These are phyloP conservation scores for Moelleriella libera DNA, from an alignment of 2,329 filamentous ascomycete species.

Conservation along the genomic window DNA sequence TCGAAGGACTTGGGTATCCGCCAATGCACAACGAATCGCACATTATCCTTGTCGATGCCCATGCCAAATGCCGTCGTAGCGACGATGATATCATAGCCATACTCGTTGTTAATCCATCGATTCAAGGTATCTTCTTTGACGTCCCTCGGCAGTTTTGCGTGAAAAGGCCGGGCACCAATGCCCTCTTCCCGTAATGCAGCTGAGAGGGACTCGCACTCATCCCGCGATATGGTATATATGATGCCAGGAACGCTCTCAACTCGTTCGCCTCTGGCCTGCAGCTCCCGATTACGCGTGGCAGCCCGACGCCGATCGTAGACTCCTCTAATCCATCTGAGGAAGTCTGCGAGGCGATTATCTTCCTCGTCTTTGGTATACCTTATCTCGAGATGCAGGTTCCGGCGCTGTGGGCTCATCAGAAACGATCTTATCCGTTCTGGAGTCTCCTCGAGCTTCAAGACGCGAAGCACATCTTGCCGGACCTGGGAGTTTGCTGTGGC, in stretches of 20 bases:
- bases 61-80: slow-evolving; percentile 95
- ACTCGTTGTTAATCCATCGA: slow-evolving; percentile 58
- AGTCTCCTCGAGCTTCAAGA: slow-evolving; percentile 50
- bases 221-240: slow-evolving; percentile 63
- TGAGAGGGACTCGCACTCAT: slow-evolving; percentile 61
- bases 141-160: slow-evolving; percentile 53
- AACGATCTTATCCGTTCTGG: slow-evolving; percentile 55
- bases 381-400: slow-evolving; percentile 84
- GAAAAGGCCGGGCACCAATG: slow-evolving; percentile 61
- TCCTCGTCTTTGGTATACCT: slow-evolving; percentile 67
- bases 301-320: slow-evolving; percentile 56
- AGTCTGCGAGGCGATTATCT: slow-evolving; percentile 57
- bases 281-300: slow-evolving; percentile 43
- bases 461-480: slow-evolving; percentile 66
- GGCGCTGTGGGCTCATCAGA: slow-evolving; percentile 68
- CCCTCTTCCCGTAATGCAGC: slow-evolving; percentile 50
- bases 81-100: slow-evolving; percentile 80
- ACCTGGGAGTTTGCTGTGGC: slow-evolving; percentile 78
- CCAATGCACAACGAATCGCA: slow-evolving; percentile 93
- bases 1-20: slow-evolving; percentile 88
- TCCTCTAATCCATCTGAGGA: slow-evolving; percentile 61
- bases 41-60: slow-evolving; percentile 93
- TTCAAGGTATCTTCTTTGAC: slow-evolving; percentile 57
- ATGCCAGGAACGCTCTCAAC: slow-evolving; percentile 58
- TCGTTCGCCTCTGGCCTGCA: slow-evolving; percentile 38